phyloP scores from a whole-genome alignment of 1,284 basidiomycete species.

The Inonotus obliquus region DNA sequence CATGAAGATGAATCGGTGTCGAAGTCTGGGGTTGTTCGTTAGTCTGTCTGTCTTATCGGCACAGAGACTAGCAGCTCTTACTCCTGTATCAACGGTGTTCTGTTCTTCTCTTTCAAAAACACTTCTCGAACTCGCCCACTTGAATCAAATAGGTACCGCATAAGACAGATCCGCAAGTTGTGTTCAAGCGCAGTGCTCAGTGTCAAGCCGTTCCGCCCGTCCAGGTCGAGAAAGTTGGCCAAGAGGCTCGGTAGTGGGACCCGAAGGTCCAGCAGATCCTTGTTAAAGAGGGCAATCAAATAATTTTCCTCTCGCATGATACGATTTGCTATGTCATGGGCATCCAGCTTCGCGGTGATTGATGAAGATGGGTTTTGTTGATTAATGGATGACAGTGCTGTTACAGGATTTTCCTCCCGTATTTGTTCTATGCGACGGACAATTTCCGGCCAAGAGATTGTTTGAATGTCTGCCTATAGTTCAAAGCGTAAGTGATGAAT shows the following conservation, averaged over 20 bases:
- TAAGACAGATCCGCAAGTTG: constrained; percentile 93
- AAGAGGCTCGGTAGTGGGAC: constrained; percentile 67
- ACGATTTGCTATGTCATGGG: constrained; percentile 94
- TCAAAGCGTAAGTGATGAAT: not conserved
- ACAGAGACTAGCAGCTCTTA: constrained; percentile 33
- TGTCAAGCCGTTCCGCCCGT: constrained; percentile 63
- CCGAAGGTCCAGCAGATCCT: constrained; percentile 86
- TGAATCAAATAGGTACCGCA: constrained; percentile 90
- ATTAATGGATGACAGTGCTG: constrained; percentile 69
- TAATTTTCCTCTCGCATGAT: constrained; percentile 99
- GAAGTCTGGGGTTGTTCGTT: constrained; percentile 48
- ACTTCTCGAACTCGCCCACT: constrained; percentile 86
- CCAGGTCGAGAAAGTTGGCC: constrained; percentile 45
- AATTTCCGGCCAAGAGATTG: constrained; percentile 94
- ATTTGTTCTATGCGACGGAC: constrained; percentile 86
- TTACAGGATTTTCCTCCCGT: constrained; percentile 86
- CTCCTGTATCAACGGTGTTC: constrained; percentile 79
- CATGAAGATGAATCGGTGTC: constrained; percentile 91
- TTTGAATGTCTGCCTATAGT: constrained; percentile 88
- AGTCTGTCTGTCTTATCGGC: not conserved
- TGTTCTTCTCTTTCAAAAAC: constrained; percentile 83
- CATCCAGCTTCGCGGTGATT: constrained; percentile 80
- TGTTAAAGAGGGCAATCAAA: constrained; percentile 96
- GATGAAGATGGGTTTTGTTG: constrained; percentile 39
- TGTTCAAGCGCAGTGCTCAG: constrained; percentile 91